Conservation (phyloP, 768 basidiomycete species). For the Psilocybe cyanescens region DNA sequence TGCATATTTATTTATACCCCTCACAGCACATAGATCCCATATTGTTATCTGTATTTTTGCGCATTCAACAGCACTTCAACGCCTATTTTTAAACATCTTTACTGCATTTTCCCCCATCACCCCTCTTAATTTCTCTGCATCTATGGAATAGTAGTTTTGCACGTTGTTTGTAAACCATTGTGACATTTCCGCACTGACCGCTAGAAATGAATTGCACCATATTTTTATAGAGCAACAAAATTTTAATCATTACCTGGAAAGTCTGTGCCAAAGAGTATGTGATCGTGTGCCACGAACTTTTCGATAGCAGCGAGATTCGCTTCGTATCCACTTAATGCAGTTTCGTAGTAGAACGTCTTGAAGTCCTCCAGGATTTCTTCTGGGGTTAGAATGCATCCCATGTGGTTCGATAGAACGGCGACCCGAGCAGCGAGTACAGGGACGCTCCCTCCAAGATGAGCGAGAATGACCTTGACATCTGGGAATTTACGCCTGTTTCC, state of each 20-base stretch:
- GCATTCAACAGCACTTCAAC: not conserved
- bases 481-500: slow-evolving; percentile 66
- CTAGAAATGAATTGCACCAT: slow-evolving; percentile 33
- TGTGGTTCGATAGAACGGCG: slow-evolving; percentile 66
- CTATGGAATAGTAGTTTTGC: slow-evolving; percentile 47
- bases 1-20: slow-evolving; percentile 3
- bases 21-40: not conserved
- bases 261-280: slow-evolving; percentile 73
- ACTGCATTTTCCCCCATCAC: slow-evolving; percentile 57
- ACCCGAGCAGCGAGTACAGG: slow-evolving; percentile 70
- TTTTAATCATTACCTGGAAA: slow-evolving; percentile 62
- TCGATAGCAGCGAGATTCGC: slow-evolving; percentile 55
- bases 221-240: not conserved
- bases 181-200: slow-evolving; percentile 58
- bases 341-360: slow-evolving; percentile 74
- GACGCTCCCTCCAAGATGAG: slow-evolving; percentile 76
- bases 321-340: slow-evolving; percentile 64
- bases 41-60: not conserved
- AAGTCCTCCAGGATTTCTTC: slow-evolving; percentile 75
- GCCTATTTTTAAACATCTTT: slow-evolving; percentile 40
- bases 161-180: slow-evolving; percentile 65
- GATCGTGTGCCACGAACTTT: slow-evolving; percentile 50
- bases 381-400: slow-evolving; percentile 67
- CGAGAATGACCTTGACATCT: slow-evolving; percentile 65
- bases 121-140: slow-evolving; percentile 40